phyloP scores from a whole-genome alignment of 495 filamentous ascomycete genomes.

The Xylaria nigripes region DNA sequence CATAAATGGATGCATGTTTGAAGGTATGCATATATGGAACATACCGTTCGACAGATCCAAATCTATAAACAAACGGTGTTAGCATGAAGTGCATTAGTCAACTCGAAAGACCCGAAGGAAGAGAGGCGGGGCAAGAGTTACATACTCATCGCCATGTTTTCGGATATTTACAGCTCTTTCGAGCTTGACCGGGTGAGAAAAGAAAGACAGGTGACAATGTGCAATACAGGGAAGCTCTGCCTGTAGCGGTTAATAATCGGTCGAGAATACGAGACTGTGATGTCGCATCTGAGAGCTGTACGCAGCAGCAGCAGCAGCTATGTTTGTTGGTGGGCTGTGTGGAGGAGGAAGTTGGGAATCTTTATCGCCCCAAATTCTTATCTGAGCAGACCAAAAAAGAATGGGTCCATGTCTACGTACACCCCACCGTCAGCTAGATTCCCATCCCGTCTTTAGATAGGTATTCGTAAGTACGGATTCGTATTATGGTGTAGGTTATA shows the following conservation, averaged over 20 bases:
- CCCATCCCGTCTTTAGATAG: too few species aligned
- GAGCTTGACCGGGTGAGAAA: constrained; percentile 13
- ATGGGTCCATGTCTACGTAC: too few species aligned
- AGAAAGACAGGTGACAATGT: not conserved
- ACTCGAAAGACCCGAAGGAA: not conserved
- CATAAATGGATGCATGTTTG: not conserved
- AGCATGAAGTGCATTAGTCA: constrained; percentile 12
- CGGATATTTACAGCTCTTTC: constrained; percentile 17
- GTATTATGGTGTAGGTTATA: too few species aligned
- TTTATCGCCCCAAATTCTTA: constrained; percentile 8
- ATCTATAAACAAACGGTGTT: constrained; percentile 28
- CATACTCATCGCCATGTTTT: constrained; percentile 43
- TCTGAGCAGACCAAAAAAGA: not conserved
- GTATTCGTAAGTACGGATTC: too few species aligned
- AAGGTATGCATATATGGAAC: not conserved
- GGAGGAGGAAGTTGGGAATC: constrained; percentile 2
- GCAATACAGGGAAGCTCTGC: not conserved
- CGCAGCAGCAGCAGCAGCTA: not conserved
- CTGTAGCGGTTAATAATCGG: not conserved
- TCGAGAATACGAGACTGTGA: not conserved
- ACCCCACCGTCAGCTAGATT: too few species aligned
- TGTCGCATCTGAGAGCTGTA: not conserved
- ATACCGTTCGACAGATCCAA: constrained; percentile 46
- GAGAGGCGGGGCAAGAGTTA: constrained; percentile 16
- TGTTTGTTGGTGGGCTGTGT: constrained; percentile 11